These are phyloP conservation scores for Cyclostephanos invisitatus DNA, from an alignment of 108 stramenopile species.

Conservation along the genomic window DNA sequence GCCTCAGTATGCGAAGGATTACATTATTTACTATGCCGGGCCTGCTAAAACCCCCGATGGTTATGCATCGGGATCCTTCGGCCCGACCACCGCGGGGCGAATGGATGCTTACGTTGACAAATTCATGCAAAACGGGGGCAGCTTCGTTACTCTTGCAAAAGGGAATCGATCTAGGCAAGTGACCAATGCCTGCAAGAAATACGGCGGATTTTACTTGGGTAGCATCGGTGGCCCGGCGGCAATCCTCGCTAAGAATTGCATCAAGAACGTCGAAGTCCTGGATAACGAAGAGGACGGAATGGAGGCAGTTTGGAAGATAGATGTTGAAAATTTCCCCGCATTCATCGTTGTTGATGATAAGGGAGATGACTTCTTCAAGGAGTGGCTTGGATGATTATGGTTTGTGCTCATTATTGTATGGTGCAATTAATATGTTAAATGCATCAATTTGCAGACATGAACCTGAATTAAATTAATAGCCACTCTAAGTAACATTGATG, in stretches of 20 bases:
- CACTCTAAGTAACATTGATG: no score
- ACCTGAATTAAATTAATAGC: no score
- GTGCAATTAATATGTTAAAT: neutral
- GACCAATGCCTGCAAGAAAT: constrained; percentile 93
- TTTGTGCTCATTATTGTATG: neutral
- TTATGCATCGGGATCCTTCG: constrained; percentile 93
- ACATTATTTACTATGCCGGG: constrained; percentile 97
- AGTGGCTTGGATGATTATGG: constrained; percentile 73
- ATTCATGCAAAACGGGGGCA: constrained; percentile 93
- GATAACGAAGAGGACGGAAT: constrained; percentile 98
- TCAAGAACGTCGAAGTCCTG: constrained; percentile 93
- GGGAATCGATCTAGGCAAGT: constrained; percentile 93
- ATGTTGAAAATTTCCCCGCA: constrained; percentile 95
- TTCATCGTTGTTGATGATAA: constrained; percentile 98
- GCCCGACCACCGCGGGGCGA: constrained; percentile 97
- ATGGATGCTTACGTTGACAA: constrained; percentile 96
- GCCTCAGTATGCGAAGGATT: constrained; percentile 94
- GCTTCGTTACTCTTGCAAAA: constrained; percentile 93
- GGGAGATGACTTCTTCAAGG: constrained; percentile 94
- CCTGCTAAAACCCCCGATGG: constrained; percentile 97
- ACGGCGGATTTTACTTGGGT: constrained; percentile 96
- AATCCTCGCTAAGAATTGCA: constrained; percentile 94
- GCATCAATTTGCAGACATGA: no score
- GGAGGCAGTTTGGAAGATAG: constrained; percentile 98
- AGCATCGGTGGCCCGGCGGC: constrained; percentile 97